Conservation (phyloP, 257 asterid genomes). For the Phtheirospermum japonicum region DNA sequence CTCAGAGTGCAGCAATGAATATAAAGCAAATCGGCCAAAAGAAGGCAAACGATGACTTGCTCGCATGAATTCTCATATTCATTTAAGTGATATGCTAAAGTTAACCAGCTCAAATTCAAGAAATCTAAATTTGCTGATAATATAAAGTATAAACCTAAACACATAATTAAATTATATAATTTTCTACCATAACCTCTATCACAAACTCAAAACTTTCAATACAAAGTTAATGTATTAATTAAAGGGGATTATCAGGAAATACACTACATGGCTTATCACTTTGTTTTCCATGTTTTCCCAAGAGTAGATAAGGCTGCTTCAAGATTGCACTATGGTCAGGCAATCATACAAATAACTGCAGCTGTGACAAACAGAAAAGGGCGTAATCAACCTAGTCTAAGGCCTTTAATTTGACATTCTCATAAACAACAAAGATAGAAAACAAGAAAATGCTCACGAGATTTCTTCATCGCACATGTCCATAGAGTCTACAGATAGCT, state of each 20-base stretch:
- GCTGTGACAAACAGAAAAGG: neutral
- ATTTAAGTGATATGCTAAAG: slow-evolving; percentile 2
- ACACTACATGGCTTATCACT: slow-evolving; percentile 10
- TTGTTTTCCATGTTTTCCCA: neutral
- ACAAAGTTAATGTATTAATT: neutral
- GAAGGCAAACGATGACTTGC: slow-evolving; percentile 1
- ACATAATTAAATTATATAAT: neutral
- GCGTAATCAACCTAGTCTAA: neutral
- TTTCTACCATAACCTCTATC: neutral
- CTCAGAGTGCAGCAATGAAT: neutral
- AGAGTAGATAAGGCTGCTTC: slow-evolving; percentile 7
- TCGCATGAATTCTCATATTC: neutral
- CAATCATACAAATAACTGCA: slow-evolving; percentile 3
- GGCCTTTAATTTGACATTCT: neutral
- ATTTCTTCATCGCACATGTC: slow-evolving; percentile 52
- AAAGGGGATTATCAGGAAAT: slow-evolving; percentile 7
- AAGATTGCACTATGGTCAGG: neutral
- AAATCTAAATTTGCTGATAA: neutral
- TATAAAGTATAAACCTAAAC: slow-evolving; percentile 10
- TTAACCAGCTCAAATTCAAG: slow-evolving; percentile 5
- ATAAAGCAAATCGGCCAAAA: neutral
- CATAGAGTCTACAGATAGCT: slow-evolving; percentile 39
- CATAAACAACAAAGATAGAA: neutral
- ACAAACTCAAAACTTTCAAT: slow-evolving; percentile 5
- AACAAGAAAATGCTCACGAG: slow-evolving; percentile 45